Conservation (phyloP, 2,329 filamentous ascomycete species). For the Harringtonia aguacate region DNA sequence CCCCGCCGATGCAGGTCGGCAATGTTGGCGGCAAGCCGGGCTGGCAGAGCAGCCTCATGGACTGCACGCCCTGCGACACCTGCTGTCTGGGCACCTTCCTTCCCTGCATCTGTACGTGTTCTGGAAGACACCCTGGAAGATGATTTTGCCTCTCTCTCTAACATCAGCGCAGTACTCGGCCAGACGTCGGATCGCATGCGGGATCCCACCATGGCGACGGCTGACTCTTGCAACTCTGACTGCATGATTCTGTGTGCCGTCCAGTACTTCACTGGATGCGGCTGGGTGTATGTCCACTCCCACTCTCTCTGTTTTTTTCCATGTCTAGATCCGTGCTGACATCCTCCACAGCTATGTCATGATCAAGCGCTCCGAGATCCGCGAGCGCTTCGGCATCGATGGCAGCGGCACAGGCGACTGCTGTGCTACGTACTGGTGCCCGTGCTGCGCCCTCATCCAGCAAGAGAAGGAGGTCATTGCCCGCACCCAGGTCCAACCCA, state of each 20-base stretch:
- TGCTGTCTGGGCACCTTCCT: constrained; percentile 28
- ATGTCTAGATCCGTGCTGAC: too few species aligned
- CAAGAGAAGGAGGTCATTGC: constrained; percentile 42
- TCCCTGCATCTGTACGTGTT: constrained; percentile 31
- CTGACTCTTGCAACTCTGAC: constrained; percentile 29
- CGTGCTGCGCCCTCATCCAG: constrained; percentile 46
- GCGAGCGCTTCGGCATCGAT: constrained; percentile 40
- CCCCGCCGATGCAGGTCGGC: constrained; percentile 8
- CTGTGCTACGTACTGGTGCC: constrained; percentile 41
- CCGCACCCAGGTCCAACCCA: constrained; percentile 15
- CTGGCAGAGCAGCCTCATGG: constrained; percentile 27
- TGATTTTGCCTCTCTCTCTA: not conserved
- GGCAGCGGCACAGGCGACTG: constrained; percentile 38
- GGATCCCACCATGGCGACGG: constrained; percentile 28
- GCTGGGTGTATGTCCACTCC: constrained; percentile 25
- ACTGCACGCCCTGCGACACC: constrained; percentile 28
- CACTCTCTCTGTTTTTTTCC: not conserved
- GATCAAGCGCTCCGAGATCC: constrained; percentile 42
- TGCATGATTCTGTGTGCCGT: constrained; percentile 29
- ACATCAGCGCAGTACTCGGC: constrained; percentile 25
- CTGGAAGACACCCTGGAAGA: not conserved
- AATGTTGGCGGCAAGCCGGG: constrained; percentile 11
- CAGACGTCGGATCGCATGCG: constrained; percentile 32
- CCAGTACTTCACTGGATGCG: constrained; percentile 27
- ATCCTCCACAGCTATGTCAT: constrained; percentile 27